phyloP scores from a whole-genome alignment of 441 rosid species.

The Theobroma grandiflorum region DNA sequence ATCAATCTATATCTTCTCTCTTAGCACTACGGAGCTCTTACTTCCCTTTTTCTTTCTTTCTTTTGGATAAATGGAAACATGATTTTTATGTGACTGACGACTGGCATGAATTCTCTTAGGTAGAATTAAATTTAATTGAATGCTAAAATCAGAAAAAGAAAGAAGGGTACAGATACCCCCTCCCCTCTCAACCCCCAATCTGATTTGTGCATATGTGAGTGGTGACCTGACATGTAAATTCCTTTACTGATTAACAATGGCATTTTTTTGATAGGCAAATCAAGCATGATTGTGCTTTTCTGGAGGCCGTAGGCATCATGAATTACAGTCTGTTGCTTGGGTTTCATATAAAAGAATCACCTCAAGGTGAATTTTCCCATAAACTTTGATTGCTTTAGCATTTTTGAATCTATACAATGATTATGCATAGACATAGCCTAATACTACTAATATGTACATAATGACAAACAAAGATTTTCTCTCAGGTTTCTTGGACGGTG shows the following conservation, averaged over 20 bases:
- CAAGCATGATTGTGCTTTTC: slow-evolving; percentile 58
- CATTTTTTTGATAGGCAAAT: slow-evolving; percentile 53
- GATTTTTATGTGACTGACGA: neutral
- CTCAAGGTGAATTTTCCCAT: slow-evolving; percentile 44
- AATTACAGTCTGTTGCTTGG: slow-evolving; percentile 63
- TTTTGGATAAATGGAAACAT: neutral
- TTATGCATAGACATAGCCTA: slow-evolving; percentile 1
- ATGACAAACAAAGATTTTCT: neutral
- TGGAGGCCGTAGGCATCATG: slow-evolving; percentile 60
- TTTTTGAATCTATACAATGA: neutral
- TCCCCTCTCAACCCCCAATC: neutral
- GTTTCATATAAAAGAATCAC: slow-evolving; percentile 44
- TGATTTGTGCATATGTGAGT: neutral
- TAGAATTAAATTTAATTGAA: neutral
- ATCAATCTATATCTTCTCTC: slow-evolving; percentile 13
- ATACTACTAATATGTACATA: too few relatives aligned
- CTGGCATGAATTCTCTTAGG: neutral
- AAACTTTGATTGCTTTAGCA: neutral
- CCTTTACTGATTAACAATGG: neutral
- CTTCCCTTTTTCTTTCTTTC: too few relatives aligned
- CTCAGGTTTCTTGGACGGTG: slow-evolving; percentile 32
- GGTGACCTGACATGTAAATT: neutral
- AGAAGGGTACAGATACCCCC: neutral
- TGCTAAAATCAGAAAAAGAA: neutral
- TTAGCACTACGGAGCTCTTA: neutral